Evolutionary conservation across 208 protist genomes (phyloP), one percentile per base, ranked within the genome.

Genomic region (Acanthamoeba triangularis): DNA sequence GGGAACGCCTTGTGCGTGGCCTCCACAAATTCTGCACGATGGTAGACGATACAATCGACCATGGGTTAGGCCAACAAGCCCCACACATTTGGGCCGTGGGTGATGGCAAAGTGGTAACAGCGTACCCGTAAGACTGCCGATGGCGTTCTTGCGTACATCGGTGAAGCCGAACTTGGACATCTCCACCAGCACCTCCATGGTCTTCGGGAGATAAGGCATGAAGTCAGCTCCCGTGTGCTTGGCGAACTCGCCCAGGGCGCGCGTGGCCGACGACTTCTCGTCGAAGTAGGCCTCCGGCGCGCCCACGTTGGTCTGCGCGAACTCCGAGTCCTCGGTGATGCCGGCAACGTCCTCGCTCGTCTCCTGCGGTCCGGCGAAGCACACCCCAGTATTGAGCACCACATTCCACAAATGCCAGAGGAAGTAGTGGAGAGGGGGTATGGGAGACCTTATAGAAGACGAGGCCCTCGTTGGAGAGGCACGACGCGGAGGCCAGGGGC

Each of bases 391-490:
- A 6, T 56, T 56, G 13, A 56, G 52, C 52, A 14, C 13, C 52
- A 56, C 52, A 56, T 13, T 35, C 14, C 63, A 28, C 25, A 13
- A 30, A 72, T 30, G 16, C 63, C 25, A 1, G 35, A 41, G 30
- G 0, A 16, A 18, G n/a, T n/a, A n/a, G n/a, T n/a, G n/a, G n/a
- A n/a, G n/a, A n/a, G n/a, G n/a, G n/a, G n/a, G n/a, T n/a, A n/a
- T n/a, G 72, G 72, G 37, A 41, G 41, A 82, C 72, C 72, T 93
- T 67, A 25, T 93, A 93, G 87, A 93, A 93, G 61, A 93, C 63
- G 5, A 93, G 61, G 23, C 87, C 87, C 41, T 93, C 87, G 87
- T 67, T 76, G 61, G 87, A 93, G 59, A 67, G 87, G 41, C 87
- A 93, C 33, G 87, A 93, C 11, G 87, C 87, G 3, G 41, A 72